These are phyloP conservation scores for Penicillium carneum DNA, from an alignment of 2,329 filamentous ascomycete species.

Conservation along the genomic window DNA sequence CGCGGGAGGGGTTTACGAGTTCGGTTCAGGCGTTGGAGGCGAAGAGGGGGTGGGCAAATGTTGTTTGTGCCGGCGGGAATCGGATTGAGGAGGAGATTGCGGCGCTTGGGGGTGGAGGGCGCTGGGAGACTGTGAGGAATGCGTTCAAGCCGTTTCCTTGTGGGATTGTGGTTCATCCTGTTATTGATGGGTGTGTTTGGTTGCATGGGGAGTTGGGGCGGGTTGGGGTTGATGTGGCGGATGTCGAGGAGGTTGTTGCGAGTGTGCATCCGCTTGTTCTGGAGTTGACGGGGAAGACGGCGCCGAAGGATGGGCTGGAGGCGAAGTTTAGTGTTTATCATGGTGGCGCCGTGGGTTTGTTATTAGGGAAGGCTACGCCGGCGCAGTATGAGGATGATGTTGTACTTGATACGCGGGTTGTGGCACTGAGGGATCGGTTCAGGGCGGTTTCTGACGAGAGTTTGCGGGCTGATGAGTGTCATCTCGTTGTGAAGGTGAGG, in stretches of 20 bases:
- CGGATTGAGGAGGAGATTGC: conserved; percentile 51
- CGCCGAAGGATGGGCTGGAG: conserved; percentile 59
- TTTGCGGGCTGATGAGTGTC: conserved; percentile 54
- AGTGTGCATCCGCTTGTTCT: conserved; percentile 61
- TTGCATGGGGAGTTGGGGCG: conserved; percentile 51
- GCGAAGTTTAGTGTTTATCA: conserved; percentile 65
- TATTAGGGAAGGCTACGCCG: conserved; percentile 61
- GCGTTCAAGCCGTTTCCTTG: conserved; percentile 66
- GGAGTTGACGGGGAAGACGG: conserved; percentile 60
- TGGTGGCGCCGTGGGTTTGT: conserved; percentile 59
- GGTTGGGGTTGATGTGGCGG: conserved; percentile 39
- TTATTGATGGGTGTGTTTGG: conserved; percentile 61
- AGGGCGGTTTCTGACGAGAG: conserved; percentile 52
- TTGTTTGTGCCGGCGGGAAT: conserved; percentile 55
- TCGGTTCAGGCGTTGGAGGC: conserved; percentile 59
- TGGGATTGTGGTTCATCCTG: conserved; percentile 64
- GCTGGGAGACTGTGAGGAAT: conserved; percentile 63
- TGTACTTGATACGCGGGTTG: conserved; percentile 53
- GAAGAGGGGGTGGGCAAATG: conserved; percentile 62
- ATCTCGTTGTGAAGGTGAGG: conserved; percentile 50
- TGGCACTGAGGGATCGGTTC: conserved; percentile 56
- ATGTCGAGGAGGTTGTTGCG: conserved; percentile 53
- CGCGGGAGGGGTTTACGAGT: conserved; percentile 59
- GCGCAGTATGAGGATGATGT: conserved; percentile 60
- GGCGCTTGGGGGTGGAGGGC: conserved; percentile 37